Evolutionary conservation across 1,139 yeast genomes (phyloP).

Genomic region (Suhomyces panamericanus): DNA sequence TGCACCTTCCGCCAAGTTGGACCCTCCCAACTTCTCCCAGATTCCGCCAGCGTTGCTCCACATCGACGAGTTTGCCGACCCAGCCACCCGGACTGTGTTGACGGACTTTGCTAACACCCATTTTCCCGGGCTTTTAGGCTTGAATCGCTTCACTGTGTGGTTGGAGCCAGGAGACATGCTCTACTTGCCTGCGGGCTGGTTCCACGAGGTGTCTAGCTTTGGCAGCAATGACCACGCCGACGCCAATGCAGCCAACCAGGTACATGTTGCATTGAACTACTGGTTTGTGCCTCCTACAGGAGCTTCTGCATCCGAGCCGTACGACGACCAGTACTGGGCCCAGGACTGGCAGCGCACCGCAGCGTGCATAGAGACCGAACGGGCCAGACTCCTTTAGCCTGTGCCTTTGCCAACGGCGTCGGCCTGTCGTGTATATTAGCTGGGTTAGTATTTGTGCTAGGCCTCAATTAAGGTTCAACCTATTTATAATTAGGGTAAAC

Average conservation of each 20-base stretch:
- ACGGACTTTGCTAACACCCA: conserved; percentile 29
- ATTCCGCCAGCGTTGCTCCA: conserved; percentile 66
- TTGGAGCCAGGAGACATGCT: conserved; percentile 65
- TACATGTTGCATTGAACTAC: conserved; percentile 67
- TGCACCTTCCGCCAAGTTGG: conserved; percentile 23
- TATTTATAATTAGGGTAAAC: too few species aligned
- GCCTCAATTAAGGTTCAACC: too few species aligned
- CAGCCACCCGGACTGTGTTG: conserved; percentile 24
- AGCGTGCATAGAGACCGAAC: conserved; percentile 18
- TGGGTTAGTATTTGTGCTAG: too few species aligned
- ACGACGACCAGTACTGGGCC: conserved; percentile 51
- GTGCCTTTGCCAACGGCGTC: too few species aligned
- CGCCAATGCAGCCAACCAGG: conserved; percentile 17
- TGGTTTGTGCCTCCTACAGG: conserved; percentile 72
- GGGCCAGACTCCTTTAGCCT: not conserved
- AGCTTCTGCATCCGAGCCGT: conserved; percentile 29
- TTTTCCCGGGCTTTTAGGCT: conserved; percentile 50
- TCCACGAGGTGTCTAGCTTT: conserved; percentile 76
- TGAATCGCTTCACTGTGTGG: conserved; percentile 46
- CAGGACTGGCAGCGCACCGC: conserved; percentile 46
- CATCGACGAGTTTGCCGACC: conserved; percentile 48
- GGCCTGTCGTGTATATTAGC: too few species aligned
- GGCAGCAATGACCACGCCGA: conserved; percentile 34
- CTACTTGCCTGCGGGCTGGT: conserved; percentile 77
- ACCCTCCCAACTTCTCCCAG: conserved; percentile 69